phyloP scores from a whole-genome alignment of 306 rosid species.

The Cercis canadensis region DNA sequence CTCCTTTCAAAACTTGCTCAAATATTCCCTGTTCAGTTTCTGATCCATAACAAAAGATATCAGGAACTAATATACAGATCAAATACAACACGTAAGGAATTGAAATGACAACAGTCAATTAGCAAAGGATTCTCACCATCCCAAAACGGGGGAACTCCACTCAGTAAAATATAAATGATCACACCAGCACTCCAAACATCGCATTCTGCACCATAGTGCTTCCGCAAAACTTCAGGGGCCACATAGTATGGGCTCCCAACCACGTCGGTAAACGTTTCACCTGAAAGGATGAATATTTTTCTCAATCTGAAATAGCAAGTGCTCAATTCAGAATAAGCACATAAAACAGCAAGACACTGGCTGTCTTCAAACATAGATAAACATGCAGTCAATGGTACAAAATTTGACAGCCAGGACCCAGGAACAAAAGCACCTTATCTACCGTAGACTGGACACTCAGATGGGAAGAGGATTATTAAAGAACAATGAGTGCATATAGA shows the following conservation, averaged over 20 bases:
- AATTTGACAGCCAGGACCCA: not conserved
- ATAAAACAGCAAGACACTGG: not conserved
- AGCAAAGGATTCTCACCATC: constrained; percentile 70
- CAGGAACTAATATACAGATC: constrained; percentile 13
- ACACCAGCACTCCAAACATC: constrained; percentile 99
- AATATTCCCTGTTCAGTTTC: constrained; percentile 96
- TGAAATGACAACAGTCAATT: constrained; percentile 23
- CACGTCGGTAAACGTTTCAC: constrained; percentile 86
- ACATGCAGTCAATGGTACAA: not conserved
- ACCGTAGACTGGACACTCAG: not conserved
- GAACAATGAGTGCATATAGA: not conserved
- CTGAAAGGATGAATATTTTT: constrained; percentile 53
- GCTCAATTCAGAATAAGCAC: constrained; percentile 21
- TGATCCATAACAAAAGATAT: constrained; percentile 46
- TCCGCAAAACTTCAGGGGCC: constrained; percentile 94
- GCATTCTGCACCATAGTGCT: constrained; percentile 86
- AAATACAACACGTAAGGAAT: constrained; percentile 13
- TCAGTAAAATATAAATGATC: constrained; percentile 82
- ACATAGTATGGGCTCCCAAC: constrained; percentile 99
- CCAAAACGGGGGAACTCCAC: constrained; percentile 99
- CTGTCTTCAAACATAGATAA: not conserved
- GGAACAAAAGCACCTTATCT: too few relatives aligned
- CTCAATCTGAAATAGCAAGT: constrained; percentile 24
- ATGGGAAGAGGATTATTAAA: not conserved
- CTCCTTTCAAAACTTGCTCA: constrained; percentile 95